Evolutionary conservation across 2,329 filamentous ascomycete genomes (phyloP).

Genomic region (Xylaria sp.): DNA sequence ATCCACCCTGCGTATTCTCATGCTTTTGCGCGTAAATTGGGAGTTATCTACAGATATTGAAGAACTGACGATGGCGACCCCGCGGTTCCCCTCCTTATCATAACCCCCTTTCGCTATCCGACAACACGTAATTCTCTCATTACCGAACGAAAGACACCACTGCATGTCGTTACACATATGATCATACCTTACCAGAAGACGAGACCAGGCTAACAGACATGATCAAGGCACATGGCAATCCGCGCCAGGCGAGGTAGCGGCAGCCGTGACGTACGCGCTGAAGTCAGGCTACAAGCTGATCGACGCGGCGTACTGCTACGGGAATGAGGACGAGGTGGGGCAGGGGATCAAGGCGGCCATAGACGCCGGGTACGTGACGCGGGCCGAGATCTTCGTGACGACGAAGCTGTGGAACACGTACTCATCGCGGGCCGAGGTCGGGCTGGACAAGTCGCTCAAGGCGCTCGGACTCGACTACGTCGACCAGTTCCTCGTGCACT

Average conservation of each 20-base stretch:
- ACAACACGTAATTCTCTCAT: background rate
- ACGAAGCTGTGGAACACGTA: slow-evolving; percentile 89
- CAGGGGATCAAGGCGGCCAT: slow-evolving; percentile 79
- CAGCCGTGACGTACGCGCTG: slow-evolving; percentile 68
- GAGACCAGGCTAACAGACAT: slow-evolving; percentile 22
- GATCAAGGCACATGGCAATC: slow-evolving; percentile 72
- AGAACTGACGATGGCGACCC: slow-evolving; percentile 4
- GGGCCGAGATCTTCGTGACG: slow-evolving; percentile 83
- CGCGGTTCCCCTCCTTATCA: slow-evolving; percentile 12
- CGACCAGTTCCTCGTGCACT: slow-evolving; percentile 85
- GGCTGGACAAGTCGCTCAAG: slow-evolving; percentile 77
- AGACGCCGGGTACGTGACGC: slow-evolving; percentile 72
- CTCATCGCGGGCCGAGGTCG: slow-evolving; percentile 74
- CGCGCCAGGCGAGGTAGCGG: slow-evolving; percentile 65
- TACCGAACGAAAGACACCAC: background rate
- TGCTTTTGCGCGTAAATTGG: background rate
- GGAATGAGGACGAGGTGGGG: slow-evolving; percentile 85
- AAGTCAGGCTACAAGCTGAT: slow-evolving; percentile 68
- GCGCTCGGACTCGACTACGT: slow-evolving; percentile 81
- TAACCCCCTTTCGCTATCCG: background rate
- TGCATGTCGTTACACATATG: background rate
- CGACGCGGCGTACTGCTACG: slow-evolving; percentile 80
- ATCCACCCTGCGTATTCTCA: background rate
- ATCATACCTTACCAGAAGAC: background rate
- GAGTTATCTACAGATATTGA: background rate